Conservation (phyloP, 2,329 filamentous ascomycete genomes). For the Diaporthe vaccinii region DNA sequence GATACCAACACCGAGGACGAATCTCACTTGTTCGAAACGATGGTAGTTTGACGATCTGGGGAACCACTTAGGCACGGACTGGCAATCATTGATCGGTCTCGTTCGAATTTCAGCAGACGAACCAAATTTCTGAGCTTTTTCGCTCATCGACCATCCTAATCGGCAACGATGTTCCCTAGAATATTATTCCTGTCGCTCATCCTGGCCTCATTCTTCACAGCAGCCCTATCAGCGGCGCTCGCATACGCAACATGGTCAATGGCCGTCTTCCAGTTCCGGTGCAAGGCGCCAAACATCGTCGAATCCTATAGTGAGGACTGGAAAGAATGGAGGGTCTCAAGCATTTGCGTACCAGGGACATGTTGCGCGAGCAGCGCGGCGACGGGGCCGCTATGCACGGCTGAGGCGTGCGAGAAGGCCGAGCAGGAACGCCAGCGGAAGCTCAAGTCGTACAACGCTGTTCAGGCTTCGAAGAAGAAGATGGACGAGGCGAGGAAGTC, state of each 20-base stretch:
- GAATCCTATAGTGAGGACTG: conserved; percentile 27
- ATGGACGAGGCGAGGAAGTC: neutral
- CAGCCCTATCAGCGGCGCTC: conserved; percentile 9
- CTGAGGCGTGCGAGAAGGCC: conserved; percentile 35
- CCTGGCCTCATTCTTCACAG: neutral
- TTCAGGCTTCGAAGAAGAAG: conserved; percentile 22
- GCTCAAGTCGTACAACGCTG: neutral
- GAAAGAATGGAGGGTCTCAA: conserved; percentile 39
- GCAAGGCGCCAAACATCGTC: conserved; percentile 37
- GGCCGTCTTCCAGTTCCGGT: conserved; percentile 36
- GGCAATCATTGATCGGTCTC: neutral
- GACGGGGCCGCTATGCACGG: conserved; percentile 38
- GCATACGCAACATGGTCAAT: conserved; percentile 34
- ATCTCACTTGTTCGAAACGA: neutral
- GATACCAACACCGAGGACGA: neutral
- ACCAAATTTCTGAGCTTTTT: neutral
- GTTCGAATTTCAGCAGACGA: neutral
- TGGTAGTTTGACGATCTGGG: conserved; percentile 11
- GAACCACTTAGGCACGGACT: neutral
- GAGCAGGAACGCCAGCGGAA: conserved; percentile 31
- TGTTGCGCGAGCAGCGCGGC: conserved; percentile 36
- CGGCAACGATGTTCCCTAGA: neutral
- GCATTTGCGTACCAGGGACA: conserved; percentile 37
- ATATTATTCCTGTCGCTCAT: conserved; percentile 8
- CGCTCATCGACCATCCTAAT: neutral